A percentile compares a stretch with the other conserved stretches of the same genome.
These are phyloP conservation scores for Trichoderma koningiopsis DNA, from an alignment of 2,329 filamentous ascomycete genomes.

Conservation along the genomic window DNA sequence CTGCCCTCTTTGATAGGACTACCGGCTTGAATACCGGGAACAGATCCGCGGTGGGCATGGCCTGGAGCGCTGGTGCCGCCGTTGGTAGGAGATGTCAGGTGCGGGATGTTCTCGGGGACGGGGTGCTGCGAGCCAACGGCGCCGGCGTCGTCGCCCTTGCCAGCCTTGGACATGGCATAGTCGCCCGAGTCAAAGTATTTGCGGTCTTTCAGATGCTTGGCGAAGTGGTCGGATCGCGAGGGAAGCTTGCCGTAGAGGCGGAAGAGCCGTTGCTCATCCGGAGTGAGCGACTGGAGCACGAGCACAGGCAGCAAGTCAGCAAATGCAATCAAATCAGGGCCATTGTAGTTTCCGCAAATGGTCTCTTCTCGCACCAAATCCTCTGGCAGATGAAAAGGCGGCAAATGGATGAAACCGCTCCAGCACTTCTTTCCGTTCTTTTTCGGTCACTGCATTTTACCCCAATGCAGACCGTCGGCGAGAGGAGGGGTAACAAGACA, in stretches of 20 bases:
- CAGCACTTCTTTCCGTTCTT: neutral
- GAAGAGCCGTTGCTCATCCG: conserved; percentile 95
- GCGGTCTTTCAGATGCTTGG: conserved; percentile 98
- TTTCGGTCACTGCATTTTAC: conserved; percentile 2
- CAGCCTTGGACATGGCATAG: conserved; percentile 95
- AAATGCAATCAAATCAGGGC: neutral
- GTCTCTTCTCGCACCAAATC: neutral
- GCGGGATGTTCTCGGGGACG: conserved; percentile 91
- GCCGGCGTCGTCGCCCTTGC: conserved; percentile 93
- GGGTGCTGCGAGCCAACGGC: conserved; percentile 94
- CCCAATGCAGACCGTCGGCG: neutral
- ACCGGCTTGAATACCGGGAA: conserved; percentile 59
- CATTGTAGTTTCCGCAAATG: neutral
- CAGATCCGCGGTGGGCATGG: conserved; percentile 46
- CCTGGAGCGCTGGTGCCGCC: conserved; percentile 39
- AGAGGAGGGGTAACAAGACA: conserved; percentile 13
- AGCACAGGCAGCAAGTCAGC: conserved; percentile 7
- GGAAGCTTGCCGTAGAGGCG: conserved; percentile 97
- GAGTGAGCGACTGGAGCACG: conserved; percentile 77
- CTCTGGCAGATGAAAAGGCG: neutral
- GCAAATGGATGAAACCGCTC: neutral
- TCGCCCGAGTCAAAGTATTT: conserved; percentile 98
- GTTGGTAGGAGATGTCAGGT: conserved; percentile 70
- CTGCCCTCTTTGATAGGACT: conserved; percentile 91
- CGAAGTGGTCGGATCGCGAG: conserved; percentile 91